Base-by-base conservation (phyloP, 2,329 filamentous ascomycete genomes). In the Fusarium solani-melongenae region DNA sequence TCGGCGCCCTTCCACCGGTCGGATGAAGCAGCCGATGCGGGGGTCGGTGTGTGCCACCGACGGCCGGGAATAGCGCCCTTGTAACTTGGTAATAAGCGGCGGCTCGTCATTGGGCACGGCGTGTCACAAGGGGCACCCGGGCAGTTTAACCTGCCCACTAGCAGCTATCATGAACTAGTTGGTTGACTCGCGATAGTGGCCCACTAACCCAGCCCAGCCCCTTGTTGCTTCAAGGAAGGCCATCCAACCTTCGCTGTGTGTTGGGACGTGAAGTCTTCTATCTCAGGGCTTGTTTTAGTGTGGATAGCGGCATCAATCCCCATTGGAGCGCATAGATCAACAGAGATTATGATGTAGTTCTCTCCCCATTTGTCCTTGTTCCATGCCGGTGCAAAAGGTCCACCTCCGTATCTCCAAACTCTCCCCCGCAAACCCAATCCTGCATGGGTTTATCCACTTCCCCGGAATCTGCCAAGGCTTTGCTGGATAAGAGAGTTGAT, bases 371-470 rank as follows among this genome's bases (percentile, higher is more conserved):
- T 12, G 44, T 22, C n/a, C 49, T 33, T 53, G 17, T 31, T 53
- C 36, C 36, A 55, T 20, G 24, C 5, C 12, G 41, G 14, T 3
- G 44, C 41, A 44, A 55, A 61, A 55, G 33, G 44, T 27, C 62
- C 33, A 20, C 29, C 17, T 64, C 46, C 41, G 55, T 65, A 60
- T 63, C 61, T 57, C 61, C 29, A 57, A 44, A 57, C 15, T 41
- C 51, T 61, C 33, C 63, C 63, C 63, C 63, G 63, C 63, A 61
- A 61, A 65, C 6, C 33, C 15, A 61, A 65, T 4, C 33, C 11
- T 38, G 46, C 63, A 65, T 41, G 41, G 60, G 55, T 41, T 65
- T 29, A 61, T 65, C 63, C 44, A 65, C 63, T 65, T 65, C 63
- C 63, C 63, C 63, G 44, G 63, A 57, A 65, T 65, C 63, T 53